Evolutionary conservation across 129 eudicot genomes (phyloP).

Genomic region (Escallonia rubra): DNA sequence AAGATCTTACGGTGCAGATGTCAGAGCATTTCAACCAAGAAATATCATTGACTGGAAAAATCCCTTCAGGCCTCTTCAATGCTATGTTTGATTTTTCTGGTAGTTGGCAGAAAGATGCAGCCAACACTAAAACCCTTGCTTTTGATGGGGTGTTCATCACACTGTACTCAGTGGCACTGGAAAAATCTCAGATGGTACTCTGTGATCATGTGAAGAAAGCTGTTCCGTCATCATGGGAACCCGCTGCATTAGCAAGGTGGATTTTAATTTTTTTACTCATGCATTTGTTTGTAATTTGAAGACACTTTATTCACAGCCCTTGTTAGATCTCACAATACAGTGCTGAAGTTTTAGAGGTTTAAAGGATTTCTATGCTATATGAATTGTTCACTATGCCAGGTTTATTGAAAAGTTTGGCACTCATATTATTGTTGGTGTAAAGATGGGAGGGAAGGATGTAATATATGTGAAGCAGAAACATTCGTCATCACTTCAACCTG

Average conservation of each 20-base stretch:
- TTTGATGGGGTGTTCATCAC: conserved; percentile 96
- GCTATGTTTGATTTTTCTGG: conserved; percentile 89
- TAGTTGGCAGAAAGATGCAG: conserved; percentile 98
- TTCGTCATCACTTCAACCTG: conserved; percentile 85
- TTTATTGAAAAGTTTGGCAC: conserved; percentile 93
- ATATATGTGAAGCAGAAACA: conserved; percentile 88
- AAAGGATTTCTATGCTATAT: background rate
- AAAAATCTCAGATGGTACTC: conserved; percentile 85
- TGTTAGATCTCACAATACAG: background rate
- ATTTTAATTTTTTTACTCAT: background rate
- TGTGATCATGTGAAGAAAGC: conserved; percentile 86
- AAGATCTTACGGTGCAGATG: conserved; percentile 49
- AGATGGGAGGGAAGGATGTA: conserved; percentile 99
- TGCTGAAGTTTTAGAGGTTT: background rate
- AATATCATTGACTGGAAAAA: conserved; percentile 82
- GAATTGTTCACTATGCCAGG: conserved; percentile 30
- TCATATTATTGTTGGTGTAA: conserved; percentile 85
- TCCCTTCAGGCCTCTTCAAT: conserved; percentile 93
- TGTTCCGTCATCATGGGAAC: conserved; percentile 97
- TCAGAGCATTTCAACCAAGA: conserved; percentile 97
- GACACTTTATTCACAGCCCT: background rate
- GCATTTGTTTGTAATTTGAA: background rate
- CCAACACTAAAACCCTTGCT: conserved; percentile 85
- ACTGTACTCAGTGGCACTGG: conserved; percentile 74
- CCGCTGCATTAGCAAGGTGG: conserved; percentile 90